Percentiles rank a stretch among this genome's conserved stretches.
Evolutionary conservation across 441 rosid species (phyloP).

Genomic region (Croton laevigatus): DNA sequence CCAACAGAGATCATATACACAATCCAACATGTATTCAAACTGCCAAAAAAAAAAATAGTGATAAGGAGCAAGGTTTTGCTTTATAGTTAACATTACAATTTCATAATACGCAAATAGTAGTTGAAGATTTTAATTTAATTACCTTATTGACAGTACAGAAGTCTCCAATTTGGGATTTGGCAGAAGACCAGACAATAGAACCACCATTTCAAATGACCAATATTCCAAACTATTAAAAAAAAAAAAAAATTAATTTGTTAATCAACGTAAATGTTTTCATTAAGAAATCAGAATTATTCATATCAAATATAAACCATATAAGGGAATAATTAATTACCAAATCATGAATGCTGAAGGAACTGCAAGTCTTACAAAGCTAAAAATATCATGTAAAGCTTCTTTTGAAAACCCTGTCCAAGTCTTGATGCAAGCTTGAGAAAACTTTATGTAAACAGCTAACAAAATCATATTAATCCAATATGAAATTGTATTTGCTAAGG

Average conservation of each 20-base stretch:
- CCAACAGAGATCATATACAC: conserved; percentile 54
- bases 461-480: conserved; percentile 56
- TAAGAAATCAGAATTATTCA: too few relatives aligned
- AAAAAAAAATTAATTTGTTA: background rate
- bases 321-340: conserved; percentile 33
- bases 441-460: conserved; percentile 42
- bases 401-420: conserved; percentile 62
- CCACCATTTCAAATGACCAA: conserved; percentile 76
- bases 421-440: conserved; percentile 34
- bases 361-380: conserved; percentile 50
- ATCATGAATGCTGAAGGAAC: conserved; percentile 72
- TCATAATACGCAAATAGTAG: too few relatives aligned
- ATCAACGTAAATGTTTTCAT: too few relatives aligned
- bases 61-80: too few relatives aligned
- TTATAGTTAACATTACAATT: too few relatives aligned
- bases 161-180: conserved; percentile 72
- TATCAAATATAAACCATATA: too few relatives aligned
- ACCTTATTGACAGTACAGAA: conserved; percentile 72
- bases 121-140: background rate
- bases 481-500: conserved; percentile 48
- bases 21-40: conserved; percentile 55
- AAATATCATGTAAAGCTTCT: conserved; percentile 40
- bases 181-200: conserved; percentile 66
- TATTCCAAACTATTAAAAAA: conserved; percentile 36
- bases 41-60: conserved; percentile 4